Evolutionary conservation across 1,139 yeast species (phyloP), one percentile per base, ranked within the genome.

Genomic region (Schizosaccharomyces versatilis): DNA sequence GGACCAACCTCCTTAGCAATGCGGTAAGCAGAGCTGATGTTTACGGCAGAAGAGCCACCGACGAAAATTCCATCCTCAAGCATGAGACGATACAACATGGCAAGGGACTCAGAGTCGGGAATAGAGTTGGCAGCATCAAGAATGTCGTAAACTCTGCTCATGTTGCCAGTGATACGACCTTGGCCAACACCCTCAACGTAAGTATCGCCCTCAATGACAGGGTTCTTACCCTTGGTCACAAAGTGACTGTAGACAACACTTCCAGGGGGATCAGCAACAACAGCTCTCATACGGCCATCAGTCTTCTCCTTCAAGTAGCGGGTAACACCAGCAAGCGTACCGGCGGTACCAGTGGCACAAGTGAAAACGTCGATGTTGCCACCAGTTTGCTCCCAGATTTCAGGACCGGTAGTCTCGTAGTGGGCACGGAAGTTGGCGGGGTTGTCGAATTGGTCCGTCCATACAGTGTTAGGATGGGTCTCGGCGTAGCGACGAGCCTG

Each of bases 101-200:
- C 77, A 62, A 88, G 84, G 41, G 83, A 74, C 61, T 79, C 80
- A 54, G 70, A 75, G 67, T 86, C 96, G 0, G 86, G 76, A 55
- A 86, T 78, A 59, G 76, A 74, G 55, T 83, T 68, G 0, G 77
- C 75, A 7, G 88, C 90, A 62, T 83, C 94, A 62, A 85, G 82
- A 53, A 84, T 74, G 15, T 74, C 80, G 40, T 85, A 68, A 60
- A 84, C 95, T 42, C 79, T 84, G 47, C 73, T 72, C 68, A 86
- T 74, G 66, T 86, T 86, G 59, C 77, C 82, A 7, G 96, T 86
- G 62, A 86, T 81, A 62, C 96, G 75, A 53, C 95, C 95, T 68
- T 86, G 96, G 41, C 96, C 96, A 68, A 86, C 84, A 47, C 96
- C 96, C 69, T 86, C 96, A 15, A 95, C 86, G 67, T 88, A 85